phyloP scores from a whole-genome alignment of 371 early-diverging fungal genomes.

The Zychaea mexicana region DNA sequence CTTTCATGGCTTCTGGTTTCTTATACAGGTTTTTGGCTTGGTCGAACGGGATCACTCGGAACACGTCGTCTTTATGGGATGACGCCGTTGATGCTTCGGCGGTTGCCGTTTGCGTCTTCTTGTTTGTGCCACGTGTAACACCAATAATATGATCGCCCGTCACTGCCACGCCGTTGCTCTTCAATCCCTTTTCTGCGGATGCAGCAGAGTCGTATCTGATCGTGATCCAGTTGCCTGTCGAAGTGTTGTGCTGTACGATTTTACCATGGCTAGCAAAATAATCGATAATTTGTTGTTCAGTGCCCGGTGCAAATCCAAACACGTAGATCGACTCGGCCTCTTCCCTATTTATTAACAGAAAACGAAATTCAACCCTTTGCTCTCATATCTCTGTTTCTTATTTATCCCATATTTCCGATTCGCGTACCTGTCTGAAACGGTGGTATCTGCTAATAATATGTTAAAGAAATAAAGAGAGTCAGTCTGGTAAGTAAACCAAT shows the following conservation, averaged over 20 bases:
- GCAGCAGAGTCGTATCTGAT: slow-evolving; percentile 5
- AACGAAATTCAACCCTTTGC: too few species aligned
- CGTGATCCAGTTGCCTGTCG: slow-evolving; percentile 6
- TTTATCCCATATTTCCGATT: too few species aligned
- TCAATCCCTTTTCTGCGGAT: slow-evolving; percentile 5
- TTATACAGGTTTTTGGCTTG: slow-evolving; percentile 16
- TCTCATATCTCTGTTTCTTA: too few species aligned
- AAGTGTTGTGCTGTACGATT: slow-evolving; percentile 1
- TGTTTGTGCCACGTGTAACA: slow-evolving; percentile 5
- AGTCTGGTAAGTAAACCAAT: neutral
- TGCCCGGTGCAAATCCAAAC: slow-evolving; percentile 10
- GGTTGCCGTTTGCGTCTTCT: neutral
- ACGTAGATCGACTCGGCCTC: slow-evolving; percentile 9
- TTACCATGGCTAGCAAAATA: slow-evolving; percentile 14
- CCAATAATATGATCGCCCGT: slow-evolving; percentile 10
- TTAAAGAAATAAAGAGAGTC: neutral
- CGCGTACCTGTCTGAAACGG: neutral
- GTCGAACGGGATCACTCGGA: slow-evolving; percentile 3
- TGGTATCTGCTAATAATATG: neutral
- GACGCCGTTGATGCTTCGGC: neutral
- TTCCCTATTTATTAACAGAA: neutral
- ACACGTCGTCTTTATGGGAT: neutral
- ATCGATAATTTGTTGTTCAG: slow-evolving; percentile 6
- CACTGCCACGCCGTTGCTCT: slow-evolving; percentile 10
- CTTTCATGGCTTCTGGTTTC: slow-evolving; percentile 2